These are phyloP conservation scores for Narthecium ossifragum DNA, from an alignment of 106 monocot species.

Conservation along the genomic window DNA sequence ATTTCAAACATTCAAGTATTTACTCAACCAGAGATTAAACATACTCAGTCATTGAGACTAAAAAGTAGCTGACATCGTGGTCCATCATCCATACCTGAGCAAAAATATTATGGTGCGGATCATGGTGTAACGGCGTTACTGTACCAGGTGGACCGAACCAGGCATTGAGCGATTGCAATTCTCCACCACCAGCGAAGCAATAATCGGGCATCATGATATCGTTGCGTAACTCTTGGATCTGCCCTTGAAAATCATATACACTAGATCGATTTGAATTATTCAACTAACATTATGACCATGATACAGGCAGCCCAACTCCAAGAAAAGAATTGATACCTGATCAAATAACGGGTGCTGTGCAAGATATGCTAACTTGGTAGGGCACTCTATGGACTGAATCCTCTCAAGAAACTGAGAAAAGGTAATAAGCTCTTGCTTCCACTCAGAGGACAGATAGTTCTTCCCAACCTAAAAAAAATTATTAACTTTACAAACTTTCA, in stretches of 20 bases:
- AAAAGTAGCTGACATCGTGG: too few relatives aligned
- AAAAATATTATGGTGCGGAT: conserved; percentile 94
- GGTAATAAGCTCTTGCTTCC: conserved; percentile 95
- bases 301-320: too few relatives aligned
- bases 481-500: conserved; percentile 5
- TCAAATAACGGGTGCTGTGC: conserved; percentile 97
- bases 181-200: conserved; percentile 94
- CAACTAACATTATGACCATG: too few relatives aligned
- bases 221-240: conserved; percentile 81
- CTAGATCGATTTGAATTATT: too few relatives aligned
- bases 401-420: conserved; percentile 90
- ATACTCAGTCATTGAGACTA: too few relatives aligned
- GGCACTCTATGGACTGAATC: conserved; percentile 36
- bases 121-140: conserved; percentile 93
- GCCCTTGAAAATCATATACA: conserved; percentile 8
- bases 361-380: conserved; percentile 60
- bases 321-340: conserved; percentile 46
- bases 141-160: conserved; percentile 98
- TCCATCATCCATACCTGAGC: conserved; percentile 95
- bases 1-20: too few relatives aligned
- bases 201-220: conserved; percentile 96
- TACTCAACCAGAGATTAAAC: too few relatives aligned
- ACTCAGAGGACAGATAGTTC: conserved; percentile 74
- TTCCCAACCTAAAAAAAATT: conserved; percentile 69
- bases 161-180: conserved; percentile 82